These are phyloP conservation scores for Pichia scutulata DNA, from an alignment of 805 yeast genomes.

Conservation along the genomic window DNA sequence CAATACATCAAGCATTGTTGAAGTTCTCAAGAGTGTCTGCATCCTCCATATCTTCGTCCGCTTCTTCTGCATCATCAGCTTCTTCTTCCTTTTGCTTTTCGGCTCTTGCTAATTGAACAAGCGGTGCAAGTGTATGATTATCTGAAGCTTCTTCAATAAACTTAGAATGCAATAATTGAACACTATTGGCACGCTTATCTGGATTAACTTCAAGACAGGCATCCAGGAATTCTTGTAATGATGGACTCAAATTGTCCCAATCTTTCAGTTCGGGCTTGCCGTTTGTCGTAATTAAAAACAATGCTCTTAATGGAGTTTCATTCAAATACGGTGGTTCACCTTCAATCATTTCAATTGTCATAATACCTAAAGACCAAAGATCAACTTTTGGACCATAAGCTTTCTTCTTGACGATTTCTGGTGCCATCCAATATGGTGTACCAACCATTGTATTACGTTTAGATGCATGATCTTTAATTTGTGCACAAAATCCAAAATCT, in stretches of 20 bases:
- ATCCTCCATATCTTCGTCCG: constrained; percentile 13
- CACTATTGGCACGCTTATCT: constrained; percentile 72
- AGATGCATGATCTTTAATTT: constrained; percentile 61
- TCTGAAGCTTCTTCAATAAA: constrained; percentile 59
- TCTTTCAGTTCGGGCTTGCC: constrained; percentile 70
- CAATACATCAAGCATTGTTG: background rate
- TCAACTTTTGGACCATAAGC: constrained; percentile 79
- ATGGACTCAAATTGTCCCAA: constrained; percentile 67
- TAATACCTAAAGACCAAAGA: constrained; percentile 76
- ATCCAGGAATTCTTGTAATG: constrained; percentile 61
- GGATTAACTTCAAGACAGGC: constrained; percentile 79
- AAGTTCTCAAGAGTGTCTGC: constrained; percentile 3
- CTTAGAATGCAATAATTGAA: constrained; percentile 57
- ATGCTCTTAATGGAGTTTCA: constrained; percentile 71
- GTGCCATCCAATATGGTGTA: constrained; percentile 89
- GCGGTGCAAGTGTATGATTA: constrained; percentile 56
- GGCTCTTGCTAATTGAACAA: constrained; percentile 66
- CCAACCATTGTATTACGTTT: constrained; percentile 85
- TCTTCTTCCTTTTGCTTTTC: constrained; percentile 38
- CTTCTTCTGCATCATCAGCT: constrained; percentile 15
- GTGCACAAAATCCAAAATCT: constrained; percentile 73
- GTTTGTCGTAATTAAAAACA: constrained; percentile 69
- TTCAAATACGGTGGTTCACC: constrained; percentile 80
- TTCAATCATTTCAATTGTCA: constrained; percentile 84
- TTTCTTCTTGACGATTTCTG: constrained; percentile 73